Evolutionary conservation across 2,329 filamentous ascomycete genomes (phyloP).

Genomic region (Chaetomiaceae sp.): DNA sequence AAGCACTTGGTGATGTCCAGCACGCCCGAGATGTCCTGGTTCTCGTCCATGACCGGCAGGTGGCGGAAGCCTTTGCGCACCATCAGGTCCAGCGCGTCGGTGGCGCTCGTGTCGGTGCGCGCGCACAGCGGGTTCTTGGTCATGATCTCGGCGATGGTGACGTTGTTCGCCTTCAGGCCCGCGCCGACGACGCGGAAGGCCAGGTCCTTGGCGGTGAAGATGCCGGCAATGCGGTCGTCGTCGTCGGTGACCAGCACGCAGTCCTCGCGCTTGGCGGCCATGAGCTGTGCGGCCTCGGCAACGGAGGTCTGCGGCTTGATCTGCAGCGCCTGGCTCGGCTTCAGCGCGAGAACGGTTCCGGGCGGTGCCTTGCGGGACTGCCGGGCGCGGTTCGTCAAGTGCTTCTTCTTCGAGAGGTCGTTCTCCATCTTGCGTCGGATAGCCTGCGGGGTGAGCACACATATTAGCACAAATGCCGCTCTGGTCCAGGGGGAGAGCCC

Average conservation of each 20-base stretch:
- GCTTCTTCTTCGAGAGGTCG: slow-evolving; percentile 96
- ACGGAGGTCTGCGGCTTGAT: slow-evolving; percentile 95
- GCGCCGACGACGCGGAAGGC: slow-evolving; percentile 93
- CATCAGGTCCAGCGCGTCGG: slow-evolving; percentile 95
- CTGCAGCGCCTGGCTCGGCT: slow-evolving; percentile 91
- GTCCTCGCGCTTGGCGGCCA: slow-evolving; percentile 98
- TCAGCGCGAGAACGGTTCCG: slow-evolving; percentile 89
- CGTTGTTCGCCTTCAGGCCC: slow-evolving; percentile 78
- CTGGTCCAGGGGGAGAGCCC: slow-evolving; percentile 5
- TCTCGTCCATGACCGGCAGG: slow-evolving; percentile 98
- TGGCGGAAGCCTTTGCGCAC: slow-evolving; percentile 97
- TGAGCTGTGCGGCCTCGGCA: slow-evolving; percentile 92
- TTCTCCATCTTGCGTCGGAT: slow-evolving; percentile 96
- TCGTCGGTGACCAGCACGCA: slow-evolving; percentile 97
- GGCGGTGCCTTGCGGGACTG: slow-evolving; percentile 90
- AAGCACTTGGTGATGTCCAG: slow-evolving; percentile 99
- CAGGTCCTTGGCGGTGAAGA: slow-evolving; percentile 98
- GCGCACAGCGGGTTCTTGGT: slow-evolving; percentile 98
- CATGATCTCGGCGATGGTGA: slow-evolving; percentile 98
- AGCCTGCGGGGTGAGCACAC: too few relatives aligned
- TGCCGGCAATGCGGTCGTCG: slow-evolving; percentile 94
- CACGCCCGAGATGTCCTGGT: slow-evolving; percentile 97
- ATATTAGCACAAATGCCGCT: too few relatives aligned
- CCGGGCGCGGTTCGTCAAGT: slow-evolving; percentile 68
- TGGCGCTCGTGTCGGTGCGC: slow-evolving; percentile 94